phyloP scores from a whole-genome alignment of 2,329 filamentous ascomycete species.

The Beauveria medogensis region DNA sequence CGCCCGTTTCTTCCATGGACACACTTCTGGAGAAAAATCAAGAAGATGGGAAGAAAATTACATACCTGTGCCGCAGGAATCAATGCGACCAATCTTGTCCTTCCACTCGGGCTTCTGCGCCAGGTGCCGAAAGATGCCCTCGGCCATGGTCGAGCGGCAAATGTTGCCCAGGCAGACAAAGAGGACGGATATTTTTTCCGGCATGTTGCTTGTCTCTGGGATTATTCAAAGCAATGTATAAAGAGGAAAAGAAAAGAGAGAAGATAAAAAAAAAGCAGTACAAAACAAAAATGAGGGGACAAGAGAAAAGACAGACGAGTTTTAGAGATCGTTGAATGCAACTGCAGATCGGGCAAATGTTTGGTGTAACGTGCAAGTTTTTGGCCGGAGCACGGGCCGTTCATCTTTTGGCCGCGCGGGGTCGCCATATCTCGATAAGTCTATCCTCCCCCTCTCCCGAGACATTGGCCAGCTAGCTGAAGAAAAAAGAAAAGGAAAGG shows the following conservation, averaged over 20 bases:
- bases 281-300: not conserved
- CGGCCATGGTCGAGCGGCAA: conserved; percentile 89
- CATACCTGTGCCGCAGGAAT: conserved; percentile 74
- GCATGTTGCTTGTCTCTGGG: not conserved
- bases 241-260: not conserved
- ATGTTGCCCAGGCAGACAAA: conserved; percentile 98
- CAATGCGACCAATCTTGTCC: conserved; percentile 57
- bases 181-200: conserved; percentile 59
- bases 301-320: too few species aligned
- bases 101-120: conserved; percentile 52
- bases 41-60: not conserved
- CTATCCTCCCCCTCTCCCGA: too few species aligned
- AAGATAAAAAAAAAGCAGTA: too few species aligned
- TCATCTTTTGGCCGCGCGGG: too few species aligned
- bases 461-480: too few species aligned
- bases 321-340: too few species aligned
- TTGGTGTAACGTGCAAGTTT: too few species aligned
- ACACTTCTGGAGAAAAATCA: not conserved
- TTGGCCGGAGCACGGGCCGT: too few species aligned
- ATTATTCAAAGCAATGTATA: not conserved
- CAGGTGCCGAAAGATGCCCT: conserved; percentile 79
- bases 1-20: not conserved
- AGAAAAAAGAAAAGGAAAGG: too few species aligned
- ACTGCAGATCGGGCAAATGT: too few species aligned
- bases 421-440: too few species aligned